Percentiles rank a stretch among this genome's conserved stretches.
These are phyloP conservation scores for Sugiyamaella floridensis DNA, from an alignment of 805 yeast species.

Conservation along the genomic window DNA sequence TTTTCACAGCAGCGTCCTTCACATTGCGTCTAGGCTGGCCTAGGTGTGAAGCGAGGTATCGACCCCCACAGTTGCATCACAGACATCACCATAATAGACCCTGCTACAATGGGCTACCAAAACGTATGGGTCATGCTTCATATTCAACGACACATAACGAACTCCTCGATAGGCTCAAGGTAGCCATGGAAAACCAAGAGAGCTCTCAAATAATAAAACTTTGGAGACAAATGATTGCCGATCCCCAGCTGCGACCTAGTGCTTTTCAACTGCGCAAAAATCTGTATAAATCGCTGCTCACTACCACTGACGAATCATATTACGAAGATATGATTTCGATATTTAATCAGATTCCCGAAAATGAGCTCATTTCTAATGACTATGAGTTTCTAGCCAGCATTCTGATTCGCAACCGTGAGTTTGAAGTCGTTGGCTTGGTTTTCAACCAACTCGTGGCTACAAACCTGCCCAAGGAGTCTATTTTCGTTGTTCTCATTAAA, in stretches of 20 bases:
- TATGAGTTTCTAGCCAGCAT: neutral
- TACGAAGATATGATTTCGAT: conserved; percentile 1
- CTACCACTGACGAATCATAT: neutral
- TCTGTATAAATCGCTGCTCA: neutral
- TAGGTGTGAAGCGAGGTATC: neutral
- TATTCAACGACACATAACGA: neutral
- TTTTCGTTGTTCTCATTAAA: neutral
- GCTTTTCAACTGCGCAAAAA: neutral
- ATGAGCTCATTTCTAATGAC: neutral
- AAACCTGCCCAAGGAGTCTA: neutral
- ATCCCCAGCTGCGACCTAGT: neutral
- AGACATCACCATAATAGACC: neutral
- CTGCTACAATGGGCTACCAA: too few species aligned
- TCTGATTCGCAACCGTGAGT: neutral
- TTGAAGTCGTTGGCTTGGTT: neutral
- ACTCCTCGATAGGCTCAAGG: neutral
- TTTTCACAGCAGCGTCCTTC: neutral
- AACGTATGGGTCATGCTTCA: too few species aligned
- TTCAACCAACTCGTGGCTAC: neutral
- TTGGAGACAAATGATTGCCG: neutral
- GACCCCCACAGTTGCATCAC: neutral
- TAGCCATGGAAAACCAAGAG: neutral
- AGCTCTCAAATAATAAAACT: neutral
- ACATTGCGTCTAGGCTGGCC: neutral
- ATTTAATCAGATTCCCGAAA: neutral